Evolutionary conservation across 495 filamentous ascomycete genomes (phyloP), one percentile per base, ranked within the genome.

Genomic region (Terfezia boudieri): DNA sequence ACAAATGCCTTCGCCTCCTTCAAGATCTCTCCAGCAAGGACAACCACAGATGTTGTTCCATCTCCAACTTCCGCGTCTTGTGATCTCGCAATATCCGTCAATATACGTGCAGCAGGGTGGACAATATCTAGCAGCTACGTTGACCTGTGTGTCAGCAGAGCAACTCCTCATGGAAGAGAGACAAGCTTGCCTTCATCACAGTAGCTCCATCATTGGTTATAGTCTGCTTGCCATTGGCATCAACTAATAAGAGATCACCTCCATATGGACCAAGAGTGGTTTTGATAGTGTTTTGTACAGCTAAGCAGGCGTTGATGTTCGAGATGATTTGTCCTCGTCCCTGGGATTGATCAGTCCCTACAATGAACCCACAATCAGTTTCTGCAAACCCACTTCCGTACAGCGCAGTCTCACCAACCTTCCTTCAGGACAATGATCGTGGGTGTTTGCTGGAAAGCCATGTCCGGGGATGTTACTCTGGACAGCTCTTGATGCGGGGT

Each of bases 131-230:
- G 80, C 46, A 98, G 81, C 87, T 94, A 66, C 4, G 26, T 32
- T 32, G 26, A 35, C 20, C 9, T 52, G 53, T 70, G 49, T 64
- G 63, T 36, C 38, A 8, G 54, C 26, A 1, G 26, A 32, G 7
- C 26, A 32, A 7, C 26, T 32, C 26, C 7, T 32, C 26, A 32
- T 5, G 4, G 26, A 4, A 32, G 26, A 32, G 26, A 32, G 26
- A 32, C 26, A 32, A 32, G 26, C 26, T 32, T 66, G 88, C 86
- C 78, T 94, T 95, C 90, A 98, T 98, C 48, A 96, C 90, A 22
- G 90, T 98, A 48, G 90, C 90, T 64, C 90, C 90, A 76, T 98
- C 90, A 68, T 98, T 98, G 51, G 90, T 98, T 63, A 98, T 95
- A 59, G 90, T 98, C 71, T 93, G 86, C 67, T 68, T 82, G 66